Conservation (phyloP, 2,329 filamentous ascomycete genomes). For the Nigrospora oryzae region DNA sequence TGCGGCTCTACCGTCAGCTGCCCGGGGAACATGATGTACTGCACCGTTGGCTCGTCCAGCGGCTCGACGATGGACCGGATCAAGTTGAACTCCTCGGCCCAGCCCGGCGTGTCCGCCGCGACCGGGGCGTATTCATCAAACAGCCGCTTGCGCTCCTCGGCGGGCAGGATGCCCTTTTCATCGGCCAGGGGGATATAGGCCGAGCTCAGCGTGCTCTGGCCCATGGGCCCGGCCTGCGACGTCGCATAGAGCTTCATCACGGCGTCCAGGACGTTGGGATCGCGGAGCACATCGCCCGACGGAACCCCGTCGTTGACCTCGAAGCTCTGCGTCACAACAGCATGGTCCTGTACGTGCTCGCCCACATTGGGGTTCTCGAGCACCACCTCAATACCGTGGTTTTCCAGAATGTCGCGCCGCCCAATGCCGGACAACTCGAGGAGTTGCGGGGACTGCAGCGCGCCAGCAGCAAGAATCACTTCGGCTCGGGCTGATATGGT, state of each 20-base stretch:
- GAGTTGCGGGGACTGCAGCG: constrained; percentile 25
- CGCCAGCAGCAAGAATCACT: constrained; percentile 32
- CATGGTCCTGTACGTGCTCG: constrained; percentile 36
- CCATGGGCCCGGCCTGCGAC: constrained; percentile 22
- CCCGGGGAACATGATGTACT: constrained; percentile 12
- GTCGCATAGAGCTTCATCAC: constrained; percentile 26
- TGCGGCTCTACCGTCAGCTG: constrained; percentile 18
- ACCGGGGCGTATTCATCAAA: constrained; percentile 14
- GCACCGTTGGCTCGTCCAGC: constrained; percentile 1
- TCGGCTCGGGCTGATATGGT: constrained; percentile 16
- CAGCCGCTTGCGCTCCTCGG: constrained; percentile 14
- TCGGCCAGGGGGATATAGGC: constrained; percentile 26
- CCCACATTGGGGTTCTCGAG: constrained; percentile 35
- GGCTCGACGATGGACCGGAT: constrained; percentile 19
- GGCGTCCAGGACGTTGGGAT: constrained; percentile 21
- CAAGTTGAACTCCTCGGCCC: constrained; percentile 8
- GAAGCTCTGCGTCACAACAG: constrained; percentile 26
- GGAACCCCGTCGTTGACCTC: constrained; percentile 30
- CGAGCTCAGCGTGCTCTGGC: constrained; percentile 28
- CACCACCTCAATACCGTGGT: constrained; percentile 25
- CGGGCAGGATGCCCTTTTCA: constrained; percentile 13
- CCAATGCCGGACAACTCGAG: constrained; percentile 28
- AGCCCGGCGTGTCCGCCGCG: constrained; percentile 1
- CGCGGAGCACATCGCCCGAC: constrained; percentile 25
- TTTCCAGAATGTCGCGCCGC: constrained; percentile 27